These are phyloP conservation scores for Saxophila tyrrhenica DNA, from an alignment of 495 filamentous ascomycete genomes.

Conservation along the genomic window DNA sequence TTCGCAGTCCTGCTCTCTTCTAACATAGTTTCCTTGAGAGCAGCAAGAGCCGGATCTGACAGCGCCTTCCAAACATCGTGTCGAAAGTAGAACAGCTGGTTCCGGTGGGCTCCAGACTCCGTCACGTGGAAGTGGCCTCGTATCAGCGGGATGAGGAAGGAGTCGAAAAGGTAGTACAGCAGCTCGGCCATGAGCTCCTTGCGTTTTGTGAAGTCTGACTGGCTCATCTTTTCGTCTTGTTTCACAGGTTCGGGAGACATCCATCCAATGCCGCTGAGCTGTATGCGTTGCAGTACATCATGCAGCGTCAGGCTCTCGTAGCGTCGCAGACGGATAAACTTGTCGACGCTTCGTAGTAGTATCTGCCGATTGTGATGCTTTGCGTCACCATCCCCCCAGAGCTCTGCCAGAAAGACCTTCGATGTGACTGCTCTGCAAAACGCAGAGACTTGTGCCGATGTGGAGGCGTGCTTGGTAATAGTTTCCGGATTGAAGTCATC, in stretches of 20 bases:
- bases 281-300: constrained; percentile 62
- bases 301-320: constrained; percentile 76
- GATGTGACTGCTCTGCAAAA: constrained; percentile 71
- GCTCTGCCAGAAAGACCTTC: constrained; percentile 61
- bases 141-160: constrained; percentile 76
- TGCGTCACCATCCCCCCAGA: constrained; percentile 53
- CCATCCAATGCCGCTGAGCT: constrained; percentile 63
- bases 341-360: constrained; percentile 57
- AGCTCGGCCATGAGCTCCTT: constrained; percentile 71
- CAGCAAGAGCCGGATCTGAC: constrained; percentile 57
- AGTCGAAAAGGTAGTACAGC: constrained; percentile 86
- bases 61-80: constrained; percentile 82
- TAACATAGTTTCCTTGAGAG: constrained; percentile 64
- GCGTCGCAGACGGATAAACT: constrained; percentile 63
- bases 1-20: constrained; percentile 55
- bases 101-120: constrained; percentile 69
- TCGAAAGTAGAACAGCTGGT: constrained; percentile 84
- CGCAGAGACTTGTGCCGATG: constrained; percentile 61
- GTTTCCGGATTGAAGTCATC: neutral
- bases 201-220: constrained; percentile 65
- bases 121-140: constrained; percentile 87
- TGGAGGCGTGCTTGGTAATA: constrained; percentile 40
- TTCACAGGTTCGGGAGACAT: constrained; percentile 41
- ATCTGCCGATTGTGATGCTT: constrained; percentile 46
- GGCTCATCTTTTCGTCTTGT: constrained; percentile 44